These are phyloP conservation scores for Fusarium sp. DNA, from an alignment of 2,329 filamentous ascomycete species.

Conservation along the genomic window DNA sequence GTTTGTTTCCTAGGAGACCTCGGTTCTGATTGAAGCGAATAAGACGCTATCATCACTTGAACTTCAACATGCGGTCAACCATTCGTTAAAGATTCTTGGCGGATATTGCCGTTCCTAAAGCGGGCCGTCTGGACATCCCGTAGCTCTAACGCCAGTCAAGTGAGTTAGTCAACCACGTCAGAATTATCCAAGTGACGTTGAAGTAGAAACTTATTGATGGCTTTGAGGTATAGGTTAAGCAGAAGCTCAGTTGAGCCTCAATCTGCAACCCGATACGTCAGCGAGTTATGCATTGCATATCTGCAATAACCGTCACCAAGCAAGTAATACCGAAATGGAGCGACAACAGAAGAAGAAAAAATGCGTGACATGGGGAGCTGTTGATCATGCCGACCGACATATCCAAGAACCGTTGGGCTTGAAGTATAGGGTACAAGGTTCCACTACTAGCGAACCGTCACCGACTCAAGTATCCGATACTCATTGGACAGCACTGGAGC, in stretches of 20 bases:
- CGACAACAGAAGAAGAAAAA: not conserved
- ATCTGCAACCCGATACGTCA: not conserved
- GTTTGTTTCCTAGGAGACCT: not conserved
- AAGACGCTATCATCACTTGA: not conserved
- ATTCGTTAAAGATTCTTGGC: constrained; percentile 1
- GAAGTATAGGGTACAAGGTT: constrained; percentile 26
- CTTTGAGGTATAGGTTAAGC: constrained; percentile 10
- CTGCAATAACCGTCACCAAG: constrained; percentile 20
- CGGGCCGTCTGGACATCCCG: constrained; percentile 28
- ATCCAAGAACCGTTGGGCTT: constrained; percentile 19
- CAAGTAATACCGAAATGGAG: constrained; percentile 14
- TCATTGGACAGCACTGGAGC: constrained; percentile 28
- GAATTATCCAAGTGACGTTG: constrained; percentile 21
- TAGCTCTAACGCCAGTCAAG: constrained; percentile 21
- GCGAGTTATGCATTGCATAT: constrained; percentile 4
- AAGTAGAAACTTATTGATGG: not conserved
- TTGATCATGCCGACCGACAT: constrained; percentile 36
- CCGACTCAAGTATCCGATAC: constrained; percentile 27
- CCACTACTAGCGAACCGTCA: constrained; percentile 2
- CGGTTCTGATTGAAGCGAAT: not conserved
- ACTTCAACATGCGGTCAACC: not conserved
- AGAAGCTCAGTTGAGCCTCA: not conserved
- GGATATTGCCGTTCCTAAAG: constrained; percentile 26
- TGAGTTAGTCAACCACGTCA: not conserved
- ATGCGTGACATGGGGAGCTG: constrained; percentile 38